Base-by-base conservation (phyloP, 371 early-diverging fungal genomes). In the Batkoa obscura region DNA sequence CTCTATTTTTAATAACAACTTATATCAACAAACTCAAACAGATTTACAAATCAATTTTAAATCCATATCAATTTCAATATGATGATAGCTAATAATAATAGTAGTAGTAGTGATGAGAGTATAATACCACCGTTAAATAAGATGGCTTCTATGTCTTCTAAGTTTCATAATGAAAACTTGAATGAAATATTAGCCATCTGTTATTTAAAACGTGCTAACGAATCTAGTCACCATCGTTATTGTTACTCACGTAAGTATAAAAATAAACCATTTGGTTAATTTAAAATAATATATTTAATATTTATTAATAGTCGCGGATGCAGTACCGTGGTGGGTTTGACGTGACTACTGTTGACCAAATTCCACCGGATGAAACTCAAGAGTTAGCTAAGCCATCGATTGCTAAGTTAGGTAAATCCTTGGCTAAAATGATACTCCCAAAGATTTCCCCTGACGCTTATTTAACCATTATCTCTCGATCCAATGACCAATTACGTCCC, bases 251-350 rank as follows among this genome's bases (percentile, higher is more conserved):
- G 47, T 47, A 47, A 47, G 47, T 13, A 47, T 47, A n/a, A n/a
- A n/a, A n/a, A n/a, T n/a, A n/a, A n/a, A n/a, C n/a, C n/a, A n/a
- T n/a, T n/a, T n/a, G n/a, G n/a, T n/a, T n/a, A n/a, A n/a, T n/a
- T n/a, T 47, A 23, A 4, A 4, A 4, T 47, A 6, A 6, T 47
- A 12, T 5, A 12, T 8, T 31, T 47, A 6, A 3, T 47, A 23
- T 47, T 4, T 13, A 23, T 47, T 47, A 12, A 23, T 47, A 47
- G 47, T 47, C 23, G 47, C 23, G 47, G 47, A n/a, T n/a, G n/a
- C 47, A n/a, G 47, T 47, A n/a, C 47, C 47, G 47, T 47, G 47
- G 47, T 47, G 47, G 47, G 47, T 47, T 47, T 47, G 47, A 47
- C 47, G 23, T 30, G 8, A 6, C 47, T 47, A n/a, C n/a, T n/a